Percentiles rank a stretch among this genome's conserved stretches.
Evolutionary conservation across 179 eudicot species (phyloP).

Genomic region (Sideroxylon spinosum): DNA sequence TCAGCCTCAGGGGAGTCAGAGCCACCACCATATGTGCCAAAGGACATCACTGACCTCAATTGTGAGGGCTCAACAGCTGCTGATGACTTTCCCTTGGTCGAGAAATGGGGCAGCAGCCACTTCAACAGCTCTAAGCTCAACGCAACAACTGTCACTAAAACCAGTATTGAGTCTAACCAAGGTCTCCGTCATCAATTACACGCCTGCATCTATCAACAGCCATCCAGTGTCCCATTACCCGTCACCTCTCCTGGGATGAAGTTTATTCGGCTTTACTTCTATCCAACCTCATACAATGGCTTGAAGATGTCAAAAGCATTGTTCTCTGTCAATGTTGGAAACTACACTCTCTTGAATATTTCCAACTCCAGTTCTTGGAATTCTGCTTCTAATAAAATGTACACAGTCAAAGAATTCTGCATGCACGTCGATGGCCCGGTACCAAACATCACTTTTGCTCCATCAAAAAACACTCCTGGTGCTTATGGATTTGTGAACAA

Average conservation of each 20-base stretch:
- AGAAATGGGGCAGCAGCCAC: no score
- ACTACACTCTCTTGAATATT: slow-evolving; percentile 45
- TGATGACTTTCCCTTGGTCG: no score
- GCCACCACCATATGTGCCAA: no score
- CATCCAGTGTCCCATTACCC: neutral
- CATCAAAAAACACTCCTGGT: no score
- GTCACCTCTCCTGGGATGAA: neutral
- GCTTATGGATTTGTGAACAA: no score
- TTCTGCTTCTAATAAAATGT: slow-evolving; percentile 37
- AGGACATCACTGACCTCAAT: no score
- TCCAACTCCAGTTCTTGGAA: slow-evolving; percentile 51
- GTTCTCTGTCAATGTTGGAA: slow-evolving; percentile 43
- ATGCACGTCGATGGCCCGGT: neutral
- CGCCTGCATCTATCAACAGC: neutral
- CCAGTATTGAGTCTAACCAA: neutral
- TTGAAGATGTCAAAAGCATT: slow-evolving; percentile 42
- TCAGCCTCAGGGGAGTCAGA: no score
- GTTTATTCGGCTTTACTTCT: slow-evolving; percentile 55
- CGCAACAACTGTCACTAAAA: no score
- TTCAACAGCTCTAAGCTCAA: no score
- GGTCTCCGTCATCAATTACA: neutral
- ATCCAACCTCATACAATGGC: slow-evolving; percentile 48
- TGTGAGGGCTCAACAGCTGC: no score
- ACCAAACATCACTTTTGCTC: no score
- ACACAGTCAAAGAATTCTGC: slow-evolving; percentile 55